Evolutionary conservation across 345 rosid genomes (phyloP), one percentile per base, ranked within the genome.

Genomic region (Sisymbrium irio): DNA sequence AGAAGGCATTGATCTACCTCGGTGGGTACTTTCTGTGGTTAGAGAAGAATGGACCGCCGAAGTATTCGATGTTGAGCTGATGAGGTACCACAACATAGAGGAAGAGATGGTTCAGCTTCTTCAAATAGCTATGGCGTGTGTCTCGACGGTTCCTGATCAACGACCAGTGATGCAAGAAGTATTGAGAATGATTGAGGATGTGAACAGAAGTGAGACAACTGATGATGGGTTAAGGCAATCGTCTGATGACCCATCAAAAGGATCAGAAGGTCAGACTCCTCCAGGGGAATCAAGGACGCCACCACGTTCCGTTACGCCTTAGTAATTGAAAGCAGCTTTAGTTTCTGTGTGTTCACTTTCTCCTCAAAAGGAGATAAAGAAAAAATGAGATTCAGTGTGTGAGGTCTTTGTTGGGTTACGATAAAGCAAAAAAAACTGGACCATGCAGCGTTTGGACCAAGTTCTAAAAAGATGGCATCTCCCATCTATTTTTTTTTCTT

Each of bases 31-130:
- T 62, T 95, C 99, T 0, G 99, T 95, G 44, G 99, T 95, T 2
- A 73, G 99, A 1, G 99, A 95, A 79, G 99, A 95, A 64, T 95
- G 99, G 99, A 92, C 99, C 7, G 99, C 99, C 0, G 99, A 92
- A 82, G 99, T 95, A 0, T 90, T 95, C 28, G 99, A 90, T 1
- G 96, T 86, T 56, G 99, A 95, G 84, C 75, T 95, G 14, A 95
- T 95, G 97, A 80, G 93, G 68, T 86, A 88, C 55, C 96, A 88
- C 41, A 92, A 86, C 87, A 88, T 89, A 3, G 99, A 95, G 71
- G 99, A 95, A 67, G 99, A 95, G 78, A 95, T 95, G 99, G 99
- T 95, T 53, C 97, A 90, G 83, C 78, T 95, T 77, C 82, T 95
- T 58, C 99, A 95, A 53, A 89, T 92, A 7, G 99, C 99, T 3